A percentile compares a stretch with the other conserved stretches of the same genome.
Evolutionary conservation across 768 basidiomycete species (phyloP).

Genomic region (Kwoniella sp.): DNA sequence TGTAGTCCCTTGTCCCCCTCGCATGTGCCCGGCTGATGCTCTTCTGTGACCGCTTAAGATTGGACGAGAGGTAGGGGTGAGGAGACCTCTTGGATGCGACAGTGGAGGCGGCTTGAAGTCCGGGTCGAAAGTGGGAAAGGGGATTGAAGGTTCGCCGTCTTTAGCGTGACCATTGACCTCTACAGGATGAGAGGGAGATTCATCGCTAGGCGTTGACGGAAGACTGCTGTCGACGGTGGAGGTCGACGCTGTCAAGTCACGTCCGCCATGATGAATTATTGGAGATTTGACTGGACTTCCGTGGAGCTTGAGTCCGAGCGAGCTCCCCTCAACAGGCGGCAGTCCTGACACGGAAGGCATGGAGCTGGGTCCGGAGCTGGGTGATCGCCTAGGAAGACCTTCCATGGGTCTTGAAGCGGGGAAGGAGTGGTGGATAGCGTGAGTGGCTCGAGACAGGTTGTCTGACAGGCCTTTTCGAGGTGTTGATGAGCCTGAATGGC

Average conservation of each 20-base stretch:
- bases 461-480: conserved; percentile 36
- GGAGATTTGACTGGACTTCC: conserved; percentile 34
- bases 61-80: conserved; percentile 27
- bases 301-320: conserved; percentile 43
- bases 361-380: conserved; percentile 14
- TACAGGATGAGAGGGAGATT: conserved; percentile 19
- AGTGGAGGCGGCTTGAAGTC: conserved; percentile 31
- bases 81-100: conserved; percentile 18
- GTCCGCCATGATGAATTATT: conserved; percentile 21
- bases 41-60: conserved; percentile 22
- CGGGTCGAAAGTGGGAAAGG: conserved; percentile 38
- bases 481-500: conserved; percentile 31
- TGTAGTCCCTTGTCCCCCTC: conserved; percentile 32
- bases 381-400: conserved; percentile 37
- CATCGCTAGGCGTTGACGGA: conserved; percentile 44
- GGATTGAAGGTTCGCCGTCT: conserved; percentile 18
- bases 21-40: conserved; percentile 29
- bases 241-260: conserved; percentile 44
- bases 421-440: conserved; percentile 21
- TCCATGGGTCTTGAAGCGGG: conserved; percentile 40
- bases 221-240: conserved; percentile 43
- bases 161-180: conserved; percentile 8
- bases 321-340: conserved; percentile 26
- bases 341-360: conserved; percentile 20
- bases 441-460: conserved; percentile 29